Conservation (phyloP, 164 flowering plant species). For the Amborella trichopoda region DNA sequence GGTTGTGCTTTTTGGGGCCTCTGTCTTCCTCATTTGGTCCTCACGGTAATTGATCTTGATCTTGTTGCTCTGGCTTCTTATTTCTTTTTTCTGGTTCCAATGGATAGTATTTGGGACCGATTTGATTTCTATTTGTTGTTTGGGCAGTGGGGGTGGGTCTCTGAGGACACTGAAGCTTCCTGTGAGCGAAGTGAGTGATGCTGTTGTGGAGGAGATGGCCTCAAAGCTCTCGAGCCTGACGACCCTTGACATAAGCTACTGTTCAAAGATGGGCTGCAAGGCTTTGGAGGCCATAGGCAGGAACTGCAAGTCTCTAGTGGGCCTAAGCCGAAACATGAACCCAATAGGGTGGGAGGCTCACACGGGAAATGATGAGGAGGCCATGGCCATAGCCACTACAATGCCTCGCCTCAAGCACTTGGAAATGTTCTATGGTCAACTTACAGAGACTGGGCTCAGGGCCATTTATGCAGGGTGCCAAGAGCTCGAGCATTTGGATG, state of each 20-base stretch:
- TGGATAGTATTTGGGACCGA: not conserved
- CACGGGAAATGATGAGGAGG: conserved; percentile 49
- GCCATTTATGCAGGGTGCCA: conserved; percentile 17
- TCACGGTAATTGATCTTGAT: too few species aligned
- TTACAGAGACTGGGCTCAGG: conserved; percentile 19
- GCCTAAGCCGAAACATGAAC: conserved; percentile 47
- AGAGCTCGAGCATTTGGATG: conserved; percentile 44
- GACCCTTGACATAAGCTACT: conserved; percentile 51
- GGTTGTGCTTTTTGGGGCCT: too few species aligned
- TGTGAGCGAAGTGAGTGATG: conserved; percentile 42
- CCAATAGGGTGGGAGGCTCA: conserved; percentile 31
- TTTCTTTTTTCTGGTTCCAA: not conserved
- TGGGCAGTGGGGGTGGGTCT: conserved; percentile 36
- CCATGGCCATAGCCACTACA: conserved; percentile 57
- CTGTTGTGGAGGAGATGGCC: conserved; percentile 41
- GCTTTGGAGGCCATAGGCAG: conserved; percentile 54
- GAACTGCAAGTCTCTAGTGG: conserved; percentile 37
- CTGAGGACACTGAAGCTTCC: conserved; percentile 46
- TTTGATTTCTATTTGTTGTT: not conserved
- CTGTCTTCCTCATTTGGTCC: too few species aligned
- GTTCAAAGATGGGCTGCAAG: conserved; percentile 30
- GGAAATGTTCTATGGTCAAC: conserved; percentile 44
- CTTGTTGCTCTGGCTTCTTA: too few species aligned
- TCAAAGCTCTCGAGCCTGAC: conserved; percentile 32
- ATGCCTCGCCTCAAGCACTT: conserved; percentile 71